Evolutionary conservation across 805 yeast genomes (phyloP).

Genomic region (Yarrowia alimentaria): DNA sequence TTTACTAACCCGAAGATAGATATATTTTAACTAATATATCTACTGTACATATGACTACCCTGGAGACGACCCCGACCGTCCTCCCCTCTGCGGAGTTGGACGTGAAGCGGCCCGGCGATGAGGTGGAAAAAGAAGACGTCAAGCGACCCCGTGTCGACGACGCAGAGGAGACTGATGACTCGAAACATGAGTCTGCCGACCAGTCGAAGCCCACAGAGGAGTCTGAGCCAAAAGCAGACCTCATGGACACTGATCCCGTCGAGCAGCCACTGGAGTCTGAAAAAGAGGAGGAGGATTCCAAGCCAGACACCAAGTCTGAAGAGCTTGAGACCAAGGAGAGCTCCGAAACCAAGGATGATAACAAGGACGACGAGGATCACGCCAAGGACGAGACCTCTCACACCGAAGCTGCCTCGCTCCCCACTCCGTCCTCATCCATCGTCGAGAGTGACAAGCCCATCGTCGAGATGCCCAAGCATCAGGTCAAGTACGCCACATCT

Average conservation of each 20-base stretch:
- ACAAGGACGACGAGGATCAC: background rate
- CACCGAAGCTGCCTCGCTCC: conserved; percentile 23
- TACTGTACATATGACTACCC: conserved; percentile 26
- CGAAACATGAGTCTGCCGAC: too few species aligned
- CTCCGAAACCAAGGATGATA: background rate
- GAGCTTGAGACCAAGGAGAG: background rate
- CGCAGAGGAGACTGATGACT: conserved; percentile 6
- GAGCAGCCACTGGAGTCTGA: conserved; percentile 30
- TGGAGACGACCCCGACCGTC: conserved; percentile 25
- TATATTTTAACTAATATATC: conserved; percentile 27
- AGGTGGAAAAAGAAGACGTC: conserved; percentile 24
- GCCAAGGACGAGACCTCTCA: conserved; percentile 4
- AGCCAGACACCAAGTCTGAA: conserved; percentile 27
- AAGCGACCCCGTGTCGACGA: conserved; percentile 27
- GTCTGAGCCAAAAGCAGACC: conserved; percentile 9
- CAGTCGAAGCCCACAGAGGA: too few species aligned
- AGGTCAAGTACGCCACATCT: conserved; percentile 72
- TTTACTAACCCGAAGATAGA: conserved; percentile 22
- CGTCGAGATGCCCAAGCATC: conserved; percentile 53
- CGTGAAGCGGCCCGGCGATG: conserved; percentile 28
- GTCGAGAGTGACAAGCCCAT: conserved; percentile 25
- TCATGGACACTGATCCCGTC: conserved; percentile 1
- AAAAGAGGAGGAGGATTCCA: conserved; percentile 31
- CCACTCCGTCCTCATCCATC: conserved; percentile 3
- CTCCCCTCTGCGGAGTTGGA: conserved; percentile 20